Percentiles rank a stretch among this genome's conserved stretches.
Evolutionary conservation across 192 early-diverging fungal species (phyloP).

Genomic region (Radiomyces spectabilis): DNA sequence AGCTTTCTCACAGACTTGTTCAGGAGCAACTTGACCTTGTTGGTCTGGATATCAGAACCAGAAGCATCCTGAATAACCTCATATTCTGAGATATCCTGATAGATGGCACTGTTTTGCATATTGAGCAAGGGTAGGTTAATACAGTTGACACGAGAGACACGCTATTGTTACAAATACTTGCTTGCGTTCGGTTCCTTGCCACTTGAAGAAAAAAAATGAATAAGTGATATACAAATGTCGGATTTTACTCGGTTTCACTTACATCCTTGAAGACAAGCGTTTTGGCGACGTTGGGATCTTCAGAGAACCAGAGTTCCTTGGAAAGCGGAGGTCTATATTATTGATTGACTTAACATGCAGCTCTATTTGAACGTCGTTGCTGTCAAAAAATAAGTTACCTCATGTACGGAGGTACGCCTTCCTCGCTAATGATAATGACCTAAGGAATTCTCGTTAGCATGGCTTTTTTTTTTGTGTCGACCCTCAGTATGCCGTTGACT

Average conservation of each 20-base stretch:
- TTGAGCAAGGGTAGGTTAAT: not conserved
- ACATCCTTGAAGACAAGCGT: slow-evolving; percentile 46
- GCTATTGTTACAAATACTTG: too few species aligned
- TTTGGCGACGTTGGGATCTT: slow-evolving; percentile 24
- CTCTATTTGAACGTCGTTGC: not conserved
- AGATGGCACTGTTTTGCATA: slow-evolving; percentile 22
- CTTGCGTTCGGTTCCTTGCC: slow-evolving; percentile 50
- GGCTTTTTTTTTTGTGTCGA: too few species aligned
- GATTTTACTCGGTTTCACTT: too few species aligned
- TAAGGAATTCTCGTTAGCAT: not conserved
- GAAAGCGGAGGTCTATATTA: slow-evolving; percentile 43
- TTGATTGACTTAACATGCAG: not conserved
- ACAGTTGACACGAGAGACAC: not conserved
- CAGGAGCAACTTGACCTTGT: slow-evolving; percentile 38
- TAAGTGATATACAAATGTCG: not conserved
- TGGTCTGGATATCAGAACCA: slow-evolving; percentile 29
- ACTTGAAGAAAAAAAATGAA: slow-evolving; percentile 11
- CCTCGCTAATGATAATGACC: slow-evolving; percentile 51
- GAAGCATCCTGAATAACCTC: slow-evolving; percentile 31
- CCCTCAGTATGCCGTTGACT: too few species aligned
- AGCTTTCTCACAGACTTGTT: slow-evolving; percentile 38
- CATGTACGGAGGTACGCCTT: slow-evolving; percentile 49
- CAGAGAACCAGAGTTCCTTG: slow-evolving; percentile 61
- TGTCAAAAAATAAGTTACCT: slow-evolving; percentile 31
- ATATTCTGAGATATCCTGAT: slow-evolving; percentile 34